phyloP scores from a whole-genome alignment of 169 alveolate species.

The Plasmodium malariae region DNA sequence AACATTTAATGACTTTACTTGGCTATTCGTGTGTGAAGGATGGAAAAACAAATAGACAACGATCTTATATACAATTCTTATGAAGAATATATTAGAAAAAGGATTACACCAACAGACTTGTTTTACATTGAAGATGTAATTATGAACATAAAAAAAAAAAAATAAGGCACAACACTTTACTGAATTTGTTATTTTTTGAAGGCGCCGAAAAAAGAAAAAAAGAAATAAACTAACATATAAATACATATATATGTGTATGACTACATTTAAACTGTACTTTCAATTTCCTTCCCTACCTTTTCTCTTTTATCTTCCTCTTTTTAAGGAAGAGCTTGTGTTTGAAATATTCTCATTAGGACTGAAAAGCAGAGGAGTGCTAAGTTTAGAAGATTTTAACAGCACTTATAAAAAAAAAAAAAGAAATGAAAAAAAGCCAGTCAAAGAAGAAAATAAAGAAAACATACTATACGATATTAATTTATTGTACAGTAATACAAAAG shows the following conservation, averaged over 20 bases:
- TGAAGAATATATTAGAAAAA: constrained; percentile 64
- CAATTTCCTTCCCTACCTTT: not conserved
- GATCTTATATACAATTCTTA: constrained; percentile 35
- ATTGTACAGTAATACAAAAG: constrained; percentile 25
- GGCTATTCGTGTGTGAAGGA: constrained; percentile 7
- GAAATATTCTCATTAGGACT: constrained; percentile 65
- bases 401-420: constrained; percentile 24
- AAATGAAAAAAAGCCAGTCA: constrained; percentile 16
- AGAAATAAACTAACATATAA: too few species aligned
- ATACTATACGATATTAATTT: constrained; percentile 42
- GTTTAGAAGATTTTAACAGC: constrained; percentile 64
- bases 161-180: not conserved
- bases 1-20: not conserved
- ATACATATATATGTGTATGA: not conserved
- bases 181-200: too few species aligned
- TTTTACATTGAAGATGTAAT: constrained; percentile 69
- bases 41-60: not conserved
- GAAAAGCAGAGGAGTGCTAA: constrained; percentile 59
- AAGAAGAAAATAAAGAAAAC: constrained; percentile 33
- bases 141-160: not conserved
- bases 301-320: constrained; percentile 1
- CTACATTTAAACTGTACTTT: not conserved
- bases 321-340: constrained; percentile 53
- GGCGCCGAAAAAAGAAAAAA: too few species aligned
- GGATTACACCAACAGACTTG: constrained; percentile 67